Evolutionary conservation across 83 land plant species (phyloP).

Genomic region (Thuja plicata): DNA sequence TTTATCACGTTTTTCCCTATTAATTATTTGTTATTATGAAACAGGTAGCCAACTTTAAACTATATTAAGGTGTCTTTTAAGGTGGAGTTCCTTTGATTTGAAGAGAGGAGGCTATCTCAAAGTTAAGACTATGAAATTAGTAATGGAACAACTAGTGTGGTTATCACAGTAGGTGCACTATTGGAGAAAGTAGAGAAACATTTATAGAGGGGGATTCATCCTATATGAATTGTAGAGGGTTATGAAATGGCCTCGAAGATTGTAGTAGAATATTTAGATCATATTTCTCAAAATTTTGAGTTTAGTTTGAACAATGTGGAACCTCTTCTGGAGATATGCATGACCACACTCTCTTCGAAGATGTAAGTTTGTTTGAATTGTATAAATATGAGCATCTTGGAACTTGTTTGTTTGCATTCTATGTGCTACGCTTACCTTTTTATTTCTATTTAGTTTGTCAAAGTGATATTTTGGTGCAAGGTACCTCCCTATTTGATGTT

Average conservation of each 20-base stretch:
- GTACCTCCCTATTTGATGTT: too few species aligned
- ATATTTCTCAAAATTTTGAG: constrained; percentile 75
- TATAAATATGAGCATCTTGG: neutral
- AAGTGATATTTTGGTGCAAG: neutral
- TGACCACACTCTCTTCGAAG: constrained; percentile 97
- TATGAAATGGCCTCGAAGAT: constrained; percentile 96
- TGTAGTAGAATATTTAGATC: constrained; percentile 82
- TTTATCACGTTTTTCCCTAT: too few species aligned
- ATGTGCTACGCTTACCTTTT: constrained; percentile 1
- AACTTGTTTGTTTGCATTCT: neutral
- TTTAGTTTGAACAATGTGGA: constrained; percentile 57
- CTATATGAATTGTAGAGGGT: constrained; percentile 95
- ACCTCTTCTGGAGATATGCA: constrained; percentile 92
- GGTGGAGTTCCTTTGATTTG: neutral
- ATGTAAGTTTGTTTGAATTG: constrained; percentile 51
- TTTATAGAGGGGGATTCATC: constrained; percentile 94
- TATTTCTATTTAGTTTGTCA: neutral
- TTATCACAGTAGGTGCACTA: constrained; percentile 94
- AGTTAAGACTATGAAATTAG: constrained; percentile 99
- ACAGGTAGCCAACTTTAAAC: too few species aligned
- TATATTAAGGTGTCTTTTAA: too few species aligned
- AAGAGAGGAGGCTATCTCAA: constrained; percentile 36
- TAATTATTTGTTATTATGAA: neutral
- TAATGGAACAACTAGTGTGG: constrained; percentile 99
- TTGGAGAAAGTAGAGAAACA: constrained; percentile 92